These are phyloP conservation scores for Orbilia oligospora DNA, from an alignment of 2,329 filamentous ascomycete species.

Conservation along the genomic window DNA sequence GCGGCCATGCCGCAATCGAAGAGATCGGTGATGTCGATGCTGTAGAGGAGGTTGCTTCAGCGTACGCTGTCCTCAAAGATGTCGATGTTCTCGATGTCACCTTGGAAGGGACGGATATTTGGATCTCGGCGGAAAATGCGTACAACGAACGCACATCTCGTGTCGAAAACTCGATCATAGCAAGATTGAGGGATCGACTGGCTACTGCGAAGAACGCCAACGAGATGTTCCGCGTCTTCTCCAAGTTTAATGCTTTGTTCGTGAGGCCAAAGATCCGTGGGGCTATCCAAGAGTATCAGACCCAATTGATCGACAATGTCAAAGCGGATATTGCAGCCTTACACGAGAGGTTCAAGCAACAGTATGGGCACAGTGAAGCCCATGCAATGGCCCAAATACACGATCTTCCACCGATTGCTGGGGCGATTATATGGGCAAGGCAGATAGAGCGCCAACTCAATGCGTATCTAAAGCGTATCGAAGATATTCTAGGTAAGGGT, in stretches of 20 bases:
- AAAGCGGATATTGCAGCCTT: slow-evolving; percentile 94
- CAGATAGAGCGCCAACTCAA: slow-evolving; percentile 97
- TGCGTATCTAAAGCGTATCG: slow-evolving; percentile 99
- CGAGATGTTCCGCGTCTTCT: slow-evolving; percentile 99
- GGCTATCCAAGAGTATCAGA: slow-evolving; percentile 97
- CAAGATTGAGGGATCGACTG: slow-evolving; percentile 88
- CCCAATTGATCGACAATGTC: slow-evolving; percentile 96
- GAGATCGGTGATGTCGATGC: slow-evolving; percentile 98
- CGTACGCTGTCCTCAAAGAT: slow-evolving; percentile 92
- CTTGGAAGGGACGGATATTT: slow-evolving; percentile 87
- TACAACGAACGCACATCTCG: slow-evolving; percentile 98
- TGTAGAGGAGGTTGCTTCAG: slow-evolving; percentile 93
- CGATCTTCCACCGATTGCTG: slow-evolving; percentile 94
- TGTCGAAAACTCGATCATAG: slow-evolving; percentile 99
- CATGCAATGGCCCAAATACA: slow-evolving; percentile 98
- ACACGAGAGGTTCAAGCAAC: slow-evolving; percentile 97
- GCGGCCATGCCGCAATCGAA: slow-evolving; percentile 79
- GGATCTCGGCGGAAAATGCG: slow-evolving; percentile 92
- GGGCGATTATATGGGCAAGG: slow-evolving; percentile 96
- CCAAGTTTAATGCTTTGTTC: slow-evolving; percentile 98
- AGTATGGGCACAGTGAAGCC: slow-evolving; percentile 97
- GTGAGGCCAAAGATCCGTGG: slow-evolving; percentile 99
- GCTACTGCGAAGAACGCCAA: slow-evolving; percentile 97
- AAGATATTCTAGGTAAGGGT: slow-evolving; percentile 93
- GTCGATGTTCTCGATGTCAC: slow-evolving; percentile 96